A percentile compares a stretch with the other conserved stretches of the same genome.
Evolutionary conservation across 1,139 yeast genomes (phyloP).

Genomic region (Scheffersomyces titani): DNA sequence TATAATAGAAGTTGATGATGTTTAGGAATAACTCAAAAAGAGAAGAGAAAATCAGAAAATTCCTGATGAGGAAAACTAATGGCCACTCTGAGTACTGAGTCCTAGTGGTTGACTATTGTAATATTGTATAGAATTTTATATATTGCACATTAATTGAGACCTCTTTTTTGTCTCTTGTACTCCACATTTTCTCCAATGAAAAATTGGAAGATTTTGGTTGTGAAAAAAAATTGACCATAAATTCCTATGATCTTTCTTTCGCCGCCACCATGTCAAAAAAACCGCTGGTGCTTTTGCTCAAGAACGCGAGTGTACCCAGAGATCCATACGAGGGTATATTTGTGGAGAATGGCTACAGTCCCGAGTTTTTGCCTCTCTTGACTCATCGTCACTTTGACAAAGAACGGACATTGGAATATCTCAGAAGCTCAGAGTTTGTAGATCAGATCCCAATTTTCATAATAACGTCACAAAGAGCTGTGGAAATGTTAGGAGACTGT

Average conservation of each 20-base stretch:
- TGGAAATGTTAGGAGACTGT: constrained; percentile 66
- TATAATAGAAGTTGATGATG: too few relatives aligned
- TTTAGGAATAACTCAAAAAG: too few relatives aligned
- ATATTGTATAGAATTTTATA: too few relatives aligned
- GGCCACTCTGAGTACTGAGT: too few relatives aligned
- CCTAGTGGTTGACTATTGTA: too few relatives aligned
- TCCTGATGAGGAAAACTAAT: background rate
- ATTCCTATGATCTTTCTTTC: background rate
- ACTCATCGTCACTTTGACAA: constrained; percentile 60
- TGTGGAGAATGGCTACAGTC: constrained; percentile 30
- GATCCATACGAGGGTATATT: constrained; percentile 62
- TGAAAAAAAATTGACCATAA: background rate
- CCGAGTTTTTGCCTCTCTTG: constrained; percentile 68
- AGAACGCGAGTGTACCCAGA: constrained; percentile 64
- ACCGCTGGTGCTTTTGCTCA: constrained; percentile 45
- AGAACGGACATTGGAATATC: constrained; percentile 38
- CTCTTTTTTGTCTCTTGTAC: too few relatives aligned
- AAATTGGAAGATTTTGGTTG: background rate
- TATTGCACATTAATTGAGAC: too few relatives aligned
- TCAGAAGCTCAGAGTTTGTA: constrained; percentile 45
- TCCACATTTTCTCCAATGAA: background rate
- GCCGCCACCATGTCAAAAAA: background rate
- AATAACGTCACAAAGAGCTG: constrained; percentile 92
- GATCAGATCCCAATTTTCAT: constrained; percentile 52
- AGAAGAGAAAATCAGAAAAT: background rate